A percentile compares a stretch with the other conserved stretches of the same genome.
These are phyloP conservation scores for Micractinium sp. DNA, from an alignment of 139 green algal genomes.

Conservation along the genomic window DNA sequence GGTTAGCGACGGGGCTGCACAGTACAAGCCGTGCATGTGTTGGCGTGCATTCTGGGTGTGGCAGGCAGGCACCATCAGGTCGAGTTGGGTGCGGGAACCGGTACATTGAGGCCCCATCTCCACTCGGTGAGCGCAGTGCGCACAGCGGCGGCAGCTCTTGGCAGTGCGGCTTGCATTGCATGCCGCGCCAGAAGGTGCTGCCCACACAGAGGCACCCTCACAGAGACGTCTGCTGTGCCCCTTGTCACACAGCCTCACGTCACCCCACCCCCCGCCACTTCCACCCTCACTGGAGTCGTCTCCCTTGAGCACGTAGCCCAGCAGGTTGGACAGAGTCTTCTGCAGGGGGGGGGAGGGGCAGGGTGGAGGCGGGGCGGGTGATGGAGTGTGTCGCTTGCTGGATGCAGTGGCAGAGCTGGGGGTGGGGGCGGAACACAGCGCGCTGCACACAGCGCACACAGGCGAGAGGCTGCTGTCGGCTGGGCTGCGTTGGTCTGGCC, in stretches of 20 bases:
- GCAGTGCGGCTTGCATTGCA: too few species aligned
- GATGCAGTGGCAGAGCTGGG: background rate
- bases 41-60: too few species aligned
- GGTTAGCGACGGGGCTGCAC: background rate
- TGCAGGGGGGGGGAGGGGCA: background rate
- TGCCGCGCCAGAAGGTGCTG: too few species aligned
- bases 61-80: background rate
- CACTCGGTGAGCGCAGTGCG: too few species aligned
- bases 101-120: too few species aligned
- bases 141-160: too few species aligned
- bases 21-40: too few species aligned
- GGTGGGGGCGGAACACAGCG: background rate
- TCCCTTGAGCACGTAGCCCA: slow-evolving; percentile 48
- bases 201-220: too few species aligned
- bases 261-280: background rate
- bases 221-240: background rate
- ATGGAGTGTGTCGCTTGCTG: too few species aligned
- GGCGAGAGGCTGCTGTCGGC: too few species aligned
- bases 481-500: too few species aligned
- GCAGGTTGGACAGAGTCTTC: slow-evolving; percentile 45
- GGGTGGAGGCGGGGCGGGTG: background rate
- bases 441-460: background rate
- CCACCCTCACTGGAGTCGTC: slow-evolving; percentile 30
- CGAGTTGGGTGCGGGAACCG: too few species aligned
- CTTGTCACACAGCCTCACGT: background rate